Evolutionary conservation across 441 rosid species (phyloP).

Genomic region (Adansonia rubrostipa): DNA sequence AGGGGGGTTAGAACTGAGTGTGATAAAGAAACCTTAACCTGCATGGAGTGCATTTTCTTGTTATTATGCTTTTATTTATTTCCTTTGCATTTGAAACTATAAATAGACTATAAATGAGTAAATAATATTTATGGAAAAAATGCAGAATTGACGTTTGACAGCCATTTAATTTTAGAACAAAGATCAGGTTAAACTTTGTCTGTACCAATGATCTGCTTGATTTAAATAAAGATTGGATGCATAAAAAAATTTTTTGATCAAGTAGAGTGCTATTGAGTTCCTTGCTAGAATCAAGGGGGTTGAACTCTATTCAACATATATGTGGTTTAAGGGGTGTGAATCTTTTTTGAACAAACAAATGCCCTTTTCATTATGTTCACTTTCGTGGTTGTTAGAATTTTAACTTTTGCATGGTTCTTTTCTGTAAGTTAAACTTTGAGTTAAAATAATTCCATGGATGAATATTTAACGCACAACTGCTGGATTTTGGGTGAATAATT

Average conservation of each 20-base stretch:
- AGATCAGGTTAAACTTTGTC: neutral
- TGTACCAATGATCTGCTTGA: neutral
- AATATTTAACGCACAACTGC: neutral
- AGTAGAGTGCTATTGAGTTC: slow-evolving; percentile 3
- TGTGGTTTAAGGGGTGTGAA: neutral
- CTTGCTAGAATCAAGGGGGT: slow-evolving; percentile 1
- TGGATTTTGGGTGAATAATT: neutral
- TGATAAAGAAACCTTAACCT: slow-evolving; percentile 14
- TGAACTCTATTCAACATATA: neutral
- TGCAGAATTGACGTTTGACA: slow-evolving; percentile 9
- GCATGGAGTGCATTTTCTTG: slow-evolving; percentile 7
- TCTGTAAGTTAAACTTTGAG: slow-evolving; percentile 6
- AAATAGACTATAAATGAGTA: neutral
- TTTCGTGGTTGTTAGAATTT: neutral
- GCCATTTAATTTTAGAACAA: slow-evolving; percentile 7
- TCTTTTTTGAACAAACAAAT: neutral
- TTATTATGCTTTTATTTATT: neutral
- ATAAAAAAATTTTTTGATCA: slow-evolving; percentile 1
- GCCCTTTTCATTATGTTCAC: neutral
- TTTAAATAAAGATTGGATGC: slow-evolving; percentile 18
- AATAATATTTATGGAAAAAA: neutral
- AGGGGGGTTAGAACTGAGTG: neutral
- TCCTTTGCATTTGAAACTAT: slow-evolving; percentile 6
- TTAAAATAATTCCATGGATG: neutral
- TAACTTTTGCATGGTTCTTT: slow-evolving; percentile 6